Base-by-base conservation (phyloP, 2,329 filamentous ascomycete genomes). In the Aureobasidium pullulans region DNA sequence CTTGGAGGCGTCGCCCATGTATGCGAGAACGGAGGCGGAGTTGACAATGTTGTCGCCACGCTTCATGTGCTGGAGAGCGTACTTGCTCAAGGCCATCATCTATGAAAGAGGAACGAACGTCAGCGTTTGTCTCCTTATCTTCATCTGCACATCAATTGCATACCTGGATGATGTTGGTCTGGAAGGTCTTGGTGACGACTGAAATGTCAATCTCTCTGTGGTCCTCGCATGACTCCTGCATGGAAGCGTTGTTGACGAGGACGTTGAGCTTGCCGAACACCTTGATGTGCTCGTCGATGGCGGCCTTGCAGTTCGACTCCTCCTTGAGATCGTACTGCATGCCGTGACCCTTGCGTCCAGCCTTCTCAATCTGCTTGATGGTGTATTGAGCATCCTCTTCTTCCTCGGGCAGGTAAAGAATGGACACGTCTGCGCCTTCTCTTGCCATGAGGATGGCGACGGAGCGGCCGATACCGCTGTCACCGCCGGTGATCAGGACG, bases 71-170 rank as follows among this genome's bases (percentile, higher is more conserved):
- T 77, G 77, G 7, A 84, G 67, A 0, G 81, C 75, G 62, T 77
- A 84, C 66, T 84, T 84, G 5, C 79, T 79, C 62, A 84, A 72
- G n/a, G 81, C 80, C 65, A 85, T 81, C 73, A 84, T 83, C 58
- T 52, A 15, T 40, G 13, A 8, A 3, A 0, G 19, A 4, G 2
- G 7, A 8, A 23, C 23, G 23, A 23, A 3, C 23, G 28, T 52
- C 8, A 50, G 48, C 19, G 3, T 36, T 6, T n/a, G 6, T 15
- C 10, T 50, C 5, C 4, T 32, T 8, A 19, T 10, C 15, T 28
- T 15, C 6, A 16, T 8, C 6, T 10, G 16, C 11, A 29, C 5
- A 5, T n/a, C 19, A 11, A 13, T 19, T 4, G 29, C 48, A 31
- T 40, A 52, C 48, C 48, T 79, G 76, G 8, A 83, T 64, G 34